Conservation (phyloP, 805 yeast species). For the Wickerhamiella qilinensis region DNA sequence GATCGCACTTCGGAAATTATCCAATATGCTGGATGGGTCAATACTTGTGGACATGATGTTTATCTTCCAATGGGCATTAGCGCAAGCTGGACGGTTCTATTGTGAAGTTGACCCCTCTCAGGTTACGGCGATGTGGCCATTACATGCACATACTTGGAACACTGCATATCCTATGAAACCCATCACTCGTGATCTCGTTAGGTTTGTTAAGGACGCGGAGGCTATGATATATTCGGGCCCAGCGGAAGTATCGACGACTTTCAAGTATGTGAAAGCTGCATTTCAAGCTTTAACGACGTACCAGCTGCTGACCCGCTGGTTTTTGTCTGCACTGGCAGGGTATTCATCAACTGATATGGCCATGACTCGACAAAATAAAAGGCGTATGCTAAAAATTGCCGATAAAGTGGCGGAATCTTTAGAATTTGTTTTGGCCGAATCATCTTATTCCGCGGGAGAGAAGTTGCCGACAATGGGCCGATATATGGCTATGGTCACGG, state of each 20-base stretch:
- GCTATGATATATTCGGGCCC: not conserved
- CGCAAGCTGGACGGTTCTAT: not conserved
- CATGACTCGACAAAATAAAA: not conserved
- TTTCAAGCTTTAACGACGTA: not conserved
- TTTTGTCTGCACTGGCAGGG: not conserved
- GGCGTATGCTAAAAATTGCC: not conserved
- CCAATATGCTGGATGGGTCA: not conserved
- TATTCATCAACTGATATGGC: not conserved
- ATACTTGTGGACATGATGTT: not conserved
- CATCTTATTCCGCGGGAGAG: too few relatives aligned
- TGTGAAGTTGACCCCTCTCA: not conserved
- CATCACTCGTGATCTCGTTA: not conserved
- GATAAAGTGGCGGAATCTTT: not conserved
- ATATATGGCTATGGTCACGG: not conserved
- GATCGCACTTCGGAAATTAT: not conserved
- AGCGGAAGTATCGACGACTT: not conserved
- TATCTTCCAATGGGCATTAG: not conserved
- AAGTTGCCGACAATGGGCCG: not conserved
- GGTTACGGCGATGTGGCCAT: not conserved
- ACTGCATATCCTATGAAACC: not conserved
- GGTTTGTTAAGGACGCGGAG: not conserved
- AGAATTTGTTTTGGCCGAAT: not conserved
- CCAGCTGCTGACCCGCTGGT: not conserved
- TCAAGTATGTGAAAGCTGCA: not conserved
- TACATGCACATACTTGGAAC: not conserved